Evolutionary conservation across 495 filamentous ascomycete species (phyloP), one percentile per base, ranked within the genome.

Genomic region (Entonaema liquescens): DNA sequence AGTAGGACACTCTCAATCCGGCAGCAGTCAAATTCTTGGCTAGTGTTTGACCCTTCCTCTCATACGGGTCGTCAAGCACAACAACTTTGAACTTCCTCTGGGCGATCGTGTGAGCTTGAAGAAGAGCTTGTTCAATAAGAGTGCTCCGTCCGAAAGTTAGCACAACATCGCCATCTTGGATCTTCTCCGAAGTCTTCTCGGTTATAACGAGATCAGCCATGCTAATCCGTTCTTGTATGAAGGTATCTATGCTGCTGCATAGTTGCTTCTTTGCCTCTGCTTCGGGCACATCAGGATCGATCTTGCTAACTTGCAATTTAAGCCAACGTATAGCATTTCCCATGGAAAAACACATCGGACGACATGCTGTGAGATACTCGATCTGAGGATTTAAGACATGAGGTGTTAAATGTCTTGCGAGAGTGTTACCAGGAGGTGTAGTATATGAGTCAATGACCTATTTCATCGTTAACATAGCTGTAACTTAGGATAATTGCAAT

Each of bases 261-360:
- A 98, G 86, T 8, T 87, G 80, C 21, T 86, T 81, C 82, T 97
- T 98, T 5, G 95, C 93, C 17, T 89, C 84, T 3, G 86, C 77
- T 70, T 99, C 94, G 13, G 92, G 88, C 6, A 88, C 87, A 65
- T 91, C 89, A 11, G 94, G 92, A 75, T 97, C 93, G 65, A 97
- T 88, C 53, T 89, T 90, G 59, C 91, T 88, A 78, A 99, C 94
- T 74, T 90, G 87, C 29, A 95, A 85, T 81, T 99, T 99, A 19
- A 99, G 85, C 81, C 93, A 93, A 38, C 96, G 88, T 77, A 99
- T 97, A 19, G 93, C 93, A 79, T 98, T 98, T 62, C 96, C 94
- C 89, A 97, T 95, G 44, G 91, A 91, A 77, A 95, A 93, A 56
- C 92, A 94, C 79, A 98, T 91, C 11, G 95, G 93, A 5, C 95